phyloP scores from a whole-genome alignment of 1,284 basidiomycete species.

The Cutaneotrichosporon dermatis region DNA sequence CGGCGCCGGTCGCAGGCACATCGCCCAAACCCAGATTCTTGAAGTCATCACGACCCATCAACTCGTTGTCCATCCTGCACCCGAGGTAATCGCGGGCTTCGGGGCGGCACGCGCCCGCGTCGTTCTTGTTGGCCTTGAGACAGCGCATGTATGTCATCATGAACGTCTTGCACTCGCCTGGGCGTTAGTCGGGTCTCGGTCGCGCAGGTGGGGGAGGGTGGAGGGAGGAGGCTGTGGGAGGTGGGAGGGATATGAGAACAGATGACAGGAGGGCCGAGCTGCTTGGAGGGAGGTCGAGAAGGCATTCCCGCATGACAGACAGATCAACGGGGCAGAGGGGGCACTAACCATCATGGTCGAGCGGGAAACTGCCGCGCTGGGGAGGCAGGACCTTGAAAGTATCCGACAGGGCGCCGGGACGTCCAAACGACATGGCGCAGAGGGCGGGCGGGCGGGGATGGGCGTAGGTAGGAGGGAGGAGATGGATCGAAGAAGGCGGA shows the following conservation, averaged over 20 bases:
- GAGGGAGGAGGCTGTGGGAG: not conserved
- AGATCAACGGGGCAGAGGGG: too few relatives aligned
- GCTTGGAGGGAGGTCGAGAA: too few relatives aligned
- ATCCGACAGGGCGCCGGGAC: constrained; percentile 66
- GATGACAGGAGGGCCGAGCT: too few relatives aligned
- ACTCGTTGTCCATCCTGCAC: constrained; percentile 87
- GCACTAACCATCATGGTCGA: constrained; percentile 89
- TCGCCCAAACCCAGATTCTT: constrained; percentile 71
- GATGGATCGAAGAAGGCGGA: too few relatives aligned
- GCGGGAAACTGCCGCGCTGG: constrained; percentile 86
- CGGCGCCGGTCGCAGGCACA: constrained; percentile 26
- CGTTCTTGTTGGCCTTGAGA: constrained; percentile 67
- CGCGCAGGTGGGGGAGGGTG: too few relatives aligned
- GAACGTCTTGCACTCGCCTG: constrained; percentile 88
- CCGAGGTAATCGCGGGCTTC: constrained; percentile 79
- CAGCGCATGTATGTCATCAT: constrained; percentile 86
- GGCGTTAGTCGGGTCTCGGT: too few relatives aligned
- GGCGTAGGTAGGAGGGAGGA: too few relatives aligned
- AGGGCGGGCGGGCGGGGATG: too few relatives aligned
- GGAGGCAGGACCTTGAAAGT: constrained; percentile 72
- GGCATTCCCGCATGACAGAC: too few relatives aligned
- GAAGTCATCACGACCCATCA: constrained; percentile 88
- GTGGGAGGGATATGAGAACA: too few relatives aligned
- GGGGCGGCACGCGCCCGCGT: constrained; percentile 74
- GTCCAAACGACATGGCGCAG: constrained; percentile 72